A percentile compares a stretch with the other conserved stretches of the same genome.
phyloP scores from a whole-genome alignment of 495 filamentous ascomycete species.

The Penicillium paradoxum region DNA sequence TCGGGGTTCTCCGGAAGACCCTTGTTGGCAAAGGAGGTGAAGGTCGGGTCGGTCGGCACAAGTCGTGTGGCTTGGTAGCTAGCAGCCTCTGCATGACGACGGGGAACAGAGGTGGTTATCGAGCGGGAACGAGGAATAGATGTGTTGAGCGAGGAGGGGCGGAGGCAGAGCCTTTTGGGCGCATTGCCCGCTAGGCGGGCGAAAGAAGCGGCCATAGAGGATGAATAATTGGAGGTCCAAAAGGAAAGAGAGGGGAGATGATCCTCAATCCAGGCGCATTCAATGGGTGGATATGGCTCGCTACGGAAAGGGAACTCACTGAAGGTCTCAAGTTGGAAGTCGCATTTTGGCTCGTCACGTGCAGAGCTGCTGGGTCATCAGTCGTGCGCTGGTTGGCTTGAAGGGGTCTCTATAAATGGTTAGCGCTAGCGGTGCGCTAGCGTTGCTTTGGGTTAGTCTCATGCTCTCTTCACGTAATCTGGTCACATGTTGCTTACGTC shows the following conservation, averaged over 20 bases:
- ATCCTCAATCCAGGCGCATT: constrained; percentile 44
- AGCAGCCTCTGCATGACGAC: constrained; percentile 52
- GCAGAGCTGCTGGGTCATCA: constrained; percentile 39
- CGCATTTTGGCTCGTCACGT: constrained; percentile 45
- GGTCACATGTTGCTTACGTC: neutral
- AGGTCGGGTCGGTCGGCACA: constrained; percentile 54
- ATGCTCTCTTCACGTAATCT: neutral
- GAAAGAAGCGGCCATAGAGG: constrained; percentile 62
- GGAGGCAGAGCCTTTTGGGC: constrained; percentile 60
- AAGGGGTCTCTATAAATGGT: constrained; percentile 17
- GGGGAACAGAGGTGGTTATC: constrained; percentile 64
- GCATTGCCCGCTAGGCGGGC: constrained; percentile 58
- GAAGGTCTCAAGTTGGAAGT: constrained; percentile 32
- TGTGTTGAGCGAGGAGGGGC: constrained; percentile 42
- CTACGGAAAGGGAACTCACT: constrained; percentile 31
- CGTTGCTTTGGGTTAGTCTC: neutral
- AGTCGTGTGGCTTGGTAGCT: constrained; percentile 57
- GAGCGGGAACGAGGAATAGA: constrained; percentile 48
- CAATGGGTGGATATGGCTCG: constrained; percentile 35
- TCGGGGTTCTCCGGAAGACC: constrained; percentile 38
- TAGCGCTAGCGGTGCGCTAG: neutral
- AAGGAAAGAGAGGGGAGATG: constrained; percentile 25
- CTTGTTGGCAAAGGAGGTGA: constrained; percentile 48
- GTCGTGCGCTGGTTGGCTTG: constrained; percentile 36
- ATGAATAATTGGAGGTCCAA: constrained; percentile 21